Evolutionary conservation across 108 stramenopile species (phyloP).

Genomic region (Discostella stelligeroides): DNA sequence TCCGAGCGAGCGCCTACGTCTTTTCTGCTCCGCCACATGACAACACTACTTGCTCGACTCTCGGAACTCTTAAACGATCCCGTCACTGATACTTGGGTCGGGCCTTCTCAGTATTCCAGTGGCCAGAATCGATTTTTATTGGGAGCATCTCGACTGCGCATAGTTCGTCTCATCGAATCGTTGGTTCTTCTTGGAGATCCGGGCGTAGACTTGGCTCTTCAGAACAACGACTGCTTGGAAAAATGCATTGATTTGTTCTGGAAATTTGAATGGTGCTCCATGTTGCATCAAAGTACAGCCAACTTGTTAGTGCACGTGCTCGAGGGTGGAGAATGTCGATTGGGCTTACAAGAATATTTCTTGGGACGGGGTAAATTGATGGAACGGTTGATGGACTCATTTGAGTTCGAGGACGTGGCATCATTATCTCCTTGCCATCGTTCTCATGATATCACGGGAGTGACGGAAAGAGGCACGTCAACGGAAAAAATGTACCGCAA

Average conservation of each 20-base stretch:
- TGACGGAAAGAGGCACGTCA: not conserved
- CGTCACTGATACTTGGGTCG: constrained; percentile 60
- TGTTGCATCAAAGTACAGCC: constrained; percentile 95
- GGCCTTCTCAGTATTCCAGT: constrained; percentile 66
- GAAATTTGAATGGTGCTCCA: constrained; percentile 92
- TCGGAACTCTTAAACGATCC: constrained; percentile 53
- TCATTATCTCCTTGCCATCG: not conserved
- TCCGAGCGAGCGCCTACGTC: constrained; percentile 48
- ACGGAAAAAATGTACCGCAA: constrained; percentile 2
- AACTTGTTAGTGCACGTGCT: constrained; percentile 91
- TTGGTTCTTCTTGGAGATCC: constrained; percentile 79
- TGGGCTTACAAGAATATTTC: constrained; percentile 86
- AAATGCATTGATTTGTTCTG: constrained; percentile 92
- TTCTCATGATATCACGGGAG: not conserved
- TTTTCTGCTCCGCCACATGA: constrained; percentile 60
- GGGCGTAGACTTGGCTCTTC: constrained; percentile 64
- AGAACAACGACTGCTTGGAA: constrained; percentile 71
- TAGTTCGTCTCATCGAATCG: constrained; percentile 82
- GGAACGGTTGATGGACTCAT: constrained; percentile 87
- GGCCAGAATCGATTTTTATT: constrained; percentile 61
- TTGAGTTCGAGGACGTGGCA: constrained; percentile 17
- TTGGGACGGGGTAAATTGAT: constrained; percentile 76
- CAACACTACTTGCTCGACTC: constrained; percentile 52
- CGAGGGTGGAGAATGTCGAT: constrained; percentile 76
- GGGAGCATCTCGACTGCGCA: constrained; percentile 79